Evolutionary conservation across 257 asterid genomes (phyloP).

Genomic region (Avicennia marina): DNA sequence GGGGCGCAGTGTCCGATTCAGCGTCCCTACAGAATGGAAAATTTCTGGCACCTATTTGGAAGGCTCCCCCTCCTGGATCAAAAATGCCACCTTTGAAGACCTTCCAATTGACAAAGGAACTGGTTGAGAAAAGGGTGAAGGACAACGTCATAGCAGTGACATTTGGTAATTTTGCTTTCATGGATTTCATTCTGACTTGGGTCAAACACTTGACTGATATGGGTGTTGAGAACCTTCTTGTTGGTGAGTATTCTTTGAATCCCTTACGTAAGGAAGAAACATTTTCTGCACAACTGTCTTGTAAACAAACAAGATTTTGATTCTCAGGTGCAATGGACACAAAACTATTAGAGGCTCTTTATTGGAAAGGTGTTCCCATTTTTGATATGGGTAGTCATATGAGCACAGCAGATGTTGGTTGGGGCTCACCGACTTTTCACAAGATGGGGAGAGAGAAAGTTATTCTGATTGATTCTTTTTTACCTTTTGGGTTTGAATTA

Average conservation of each 20-base stretch:
- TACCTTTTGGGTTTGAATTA: slow-evolving; percentile 82
- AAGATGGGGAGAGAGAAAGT: slow-evolving; percentile 97
- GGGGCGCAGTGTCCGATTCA: slow-evolving; percentile 21
- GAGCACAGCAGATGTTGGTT: slow-evolving; percentile 96
- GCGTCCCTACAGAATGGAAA: slow-evolving; percentile 23
- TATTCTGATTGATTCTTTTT: slow-evolving; percentile 76
- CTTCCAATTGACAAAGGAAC: slow-evolving; percentile 72
- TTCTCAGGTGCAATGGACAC: slow-evolving; percentile 97
- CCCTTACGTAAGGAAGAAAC: slow-evolving; percentile 11
- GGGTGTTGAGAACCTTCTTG: slow-evolving; percentile 80
- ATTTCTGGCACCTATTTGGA: slow-evolving; percentile 60
- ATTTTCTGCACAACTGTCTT: slow-evolving; percentile 15
- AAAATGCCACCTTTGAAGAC: slow-evolving; percentile 73
- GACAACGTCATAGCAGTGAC: slow-evolving; percentile 75
- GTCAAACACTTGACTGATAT: slow-evolving; percentile 90
- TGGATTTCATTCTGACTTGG: slow-evolving; percentile 98
- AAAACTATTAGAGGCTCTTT: slow-evolving; percentile 85
- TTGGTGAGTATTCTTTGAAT: slow-evolving; percentile 52
- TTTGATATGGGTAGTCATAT: slow-evolving; percentile 98
- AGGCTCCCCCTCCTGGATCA: slow-evolving; percentile 73
- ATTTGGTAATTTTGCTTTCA: slow-evolving; percentile 94
- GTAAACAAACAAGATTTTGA: neutral
- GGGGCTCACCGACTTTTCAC: slow-evolving; percentile 95
- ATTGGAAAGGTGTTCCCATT: slow-evolving; percentile 95
- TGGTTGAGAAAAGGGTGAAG: slow-evolving; percentile 71